A percentile compares a stretch with the other conserved stretches of the same genome.
phyloP scores from a whole-genome alignment of 495 filamentous ascomycete genomes.

The Lophium mytilinum region DNA sequence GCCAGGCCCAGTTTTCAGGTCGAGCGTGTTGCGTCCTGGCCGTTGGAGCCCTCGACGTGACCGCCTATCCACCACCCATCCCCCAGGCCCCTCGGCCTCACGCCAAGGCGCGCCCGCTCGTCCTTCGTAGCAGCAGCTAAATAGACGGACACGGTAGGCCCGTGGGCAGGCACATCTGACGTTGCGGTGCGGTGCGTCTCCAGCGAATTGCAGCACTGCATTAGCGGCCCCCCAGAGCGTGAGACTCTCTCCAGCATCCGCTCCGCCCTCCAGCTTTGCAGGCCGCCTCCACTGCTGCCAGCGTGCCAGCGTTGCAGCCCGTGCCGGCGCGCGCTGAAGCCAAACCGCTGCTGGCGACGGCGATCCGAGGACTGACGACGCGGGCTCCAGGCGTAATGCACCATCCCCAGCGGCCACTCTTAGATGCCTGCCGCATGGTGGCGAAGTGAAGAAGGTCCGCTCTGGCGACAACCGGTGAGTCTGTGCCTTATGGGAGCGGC shows the following conservation, averaged over 20 bases:
- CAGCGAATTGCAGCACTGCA: constrained; percentile 34
- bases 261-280: no score
- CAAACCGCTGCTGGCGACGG: not conserved
- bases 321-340: no score
- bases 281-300: no score
- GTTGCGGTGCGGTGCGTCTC: constrained; percentile 23
- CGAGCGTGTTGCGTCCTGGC: not conserved
- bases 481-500: constrained; percentile 19
- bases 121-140: no score
- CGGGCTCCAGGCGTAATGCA: no score
- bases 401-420: constrained; percentile 20
- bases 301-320: no score
- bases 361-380: no score
- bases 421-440: constrained; percentile 20
- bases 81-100: constrained; percentile 1
- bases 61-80: constrained; percentile 5
- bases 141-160: no score
- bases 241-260: no score
- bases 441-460: constrained; percentile 22
- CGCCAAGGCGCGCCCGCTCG: constrained; percentile 17
- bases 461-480: constrained; percentile 24
- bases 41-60: constrained; percentile 11
- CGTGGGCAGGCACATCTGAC: no score
- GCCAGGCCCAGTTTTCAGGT: constrained; percentile 16
- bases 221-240: constrained; percentile 41